These are phyloP conservation scores for Suhomyces canberraensis DNA, from an alignment of 805 yeast species.

Conservation along the genomic window DNA sequence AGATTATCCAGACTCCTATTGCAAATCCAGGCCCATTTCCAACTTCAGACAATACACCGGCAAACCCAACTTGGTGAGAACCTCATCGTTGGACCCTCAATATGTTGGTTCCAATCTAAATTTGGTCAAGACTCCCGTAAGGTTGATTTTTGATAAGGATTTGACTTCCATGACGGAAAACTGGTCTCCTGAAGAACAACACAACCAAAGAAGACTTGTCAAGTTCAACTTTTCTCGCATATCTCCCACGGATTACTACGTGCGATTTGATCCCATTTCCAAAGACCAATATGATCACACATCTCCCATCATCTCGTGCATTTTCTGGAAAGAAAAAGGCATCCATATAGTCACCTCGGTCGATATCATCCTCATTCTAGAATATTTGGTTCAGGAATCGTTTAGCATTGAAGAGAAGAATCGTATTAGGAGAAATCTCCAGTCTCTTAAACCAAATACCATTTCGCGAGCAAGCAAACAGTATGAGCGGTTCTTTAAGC, in stretches of 20 bases:
- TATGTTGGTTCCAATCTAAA: conserved; percentile 16
- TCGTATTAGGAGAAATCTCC: conserved; percentile 63
- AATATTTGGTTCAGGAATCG: conserved; percentile 50
- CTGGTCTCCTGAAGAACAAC: conserved; percentile 48
- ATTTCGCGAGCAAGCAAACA: conserved; percentile 44
- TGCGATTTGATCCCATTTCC: conserved; percentile 36
- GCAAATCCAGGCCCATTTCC: neutral
- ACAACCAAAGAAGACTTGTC: conserved; percentile 46
- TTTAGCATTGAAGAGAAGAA: conserved; percentile 69
- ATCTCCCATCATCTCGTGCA: conserved; percentile 54
- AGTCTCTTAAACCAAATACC: conserved; percentile 59
- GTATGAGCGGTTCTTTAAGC: conserved; percentile 23
- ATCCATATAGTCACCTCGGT: conserved; percentile 60
- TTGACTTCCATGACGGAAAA: conserved; percentile 33
- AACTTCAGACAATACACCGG: neutral
- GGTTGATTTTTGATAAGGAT: conserved; percentile 28
- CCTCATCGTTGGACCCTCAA: conserved; percentile 22
- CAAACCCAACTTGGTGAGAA: conserved; percentile 14
- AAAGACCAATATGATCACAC: conserved; percentile 34
- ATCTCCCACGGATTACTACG: conserved; percentile 27
- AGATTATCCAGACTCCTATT: too few species aligned
- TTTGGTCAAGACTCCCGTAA: conserved; percentile 25
- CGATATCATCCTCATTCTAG: conserved; percentile 56
- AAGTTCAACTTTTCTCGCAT: conserved; percentile 38
- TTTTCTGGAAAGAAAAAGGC: conserved; percentile 49